Base-by-base conservation (phyloP, 805 yeast species). In the Starmerella stigmatis region DNA sequence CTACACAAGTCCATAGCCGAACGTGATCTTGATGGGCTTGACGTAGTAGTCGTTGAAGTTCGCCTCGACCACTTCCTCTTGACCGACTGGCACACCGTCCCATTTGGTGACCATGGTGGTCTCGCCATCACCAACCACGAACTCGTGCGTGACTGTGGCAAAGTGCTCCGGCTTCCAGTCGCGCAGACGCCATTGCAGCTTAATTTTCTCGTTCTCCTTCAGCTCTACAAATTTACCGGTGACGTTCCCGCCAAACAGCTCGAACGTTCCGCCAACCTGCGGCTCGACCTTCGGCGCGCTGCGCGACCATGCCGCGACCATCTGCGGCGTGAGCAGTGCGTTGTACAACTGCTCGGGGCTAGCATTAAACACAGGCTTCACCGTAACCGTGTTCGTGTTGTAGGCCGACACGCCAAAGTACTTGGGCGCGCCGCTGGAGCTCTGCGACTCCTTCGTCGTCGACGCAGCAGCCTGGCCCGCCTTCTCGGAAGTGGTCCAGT, bases 81-180 rank as follows among this genome's bases (percentile, higher is more conserved):
- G 94, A 12, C 97, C 99, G 31, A 89, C 71, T 15, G 99, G 99
- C 41, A 92, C 81, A 13, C 96, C 96, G 15, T 76, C 69, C 76
- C 89, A 86, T 35, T 72, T 68, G 16, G 86, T 86, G 48, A 77
- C 76, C 67, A 88, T 69, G 47, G 73, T 77, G 3, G 98, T 92
- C 57, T 86, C 96, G 35, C 82, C 74, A n/a, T 75, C 73, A 23
- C 89, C 92, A 60, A 85, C 85, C 46, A 75, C 75, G 53, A 92
- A 74, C 30, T 66, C 69, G 54, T 89, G 73, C 19, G 69, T 70
- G 55, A 92, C 67, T 4, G 69, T 70, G 1, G 96, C 92, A 60
- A 58, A 80, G 62, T 85, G 92, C 29, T 82, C 94, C n/a, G 65
- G 64, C 60, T 81, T 81, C 99, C 99, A 92, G 57, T 80, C 83